Base-by-base conservation (phyloP, 495 filamentous ascomycete species). In the Lophium mytilinum region DNA sequence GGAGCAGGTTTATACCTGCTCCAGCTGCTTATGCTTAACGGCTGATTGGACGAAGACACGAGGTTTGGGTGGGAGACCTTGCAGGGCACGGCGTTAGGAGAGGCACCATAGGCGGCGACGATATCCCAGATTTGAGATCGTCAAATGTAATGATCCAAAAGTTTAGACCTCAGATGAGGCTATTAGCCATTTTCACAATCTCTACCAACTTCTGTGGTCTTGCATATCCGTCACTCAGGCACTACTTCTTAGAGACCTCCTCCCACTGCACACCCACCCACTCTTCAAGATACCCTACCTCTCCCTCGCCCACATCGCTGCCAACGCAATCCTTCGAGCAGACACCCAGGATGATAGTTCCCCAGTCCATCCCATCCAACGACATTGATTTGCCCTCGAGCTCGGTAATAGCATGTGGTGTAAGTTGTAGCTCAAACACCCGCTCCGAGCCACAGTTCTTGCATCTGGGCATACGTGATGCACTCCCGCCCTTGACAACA, bases 201-300 rank as follows among this genome's bases (percentile, higher is more conserved):
- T 24, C 15, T 14, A 19, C 21, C 43, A n/a, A n/a, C 24, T 30
- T 30, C 3, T 30, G 24, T 30, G 24, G 24, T 30, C 6, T 6
- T 30, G 24, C 19, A 48, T 14, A 2, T 30, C 45, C 15, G 4
- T 48, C 45, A 48, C 21, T 24, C 45, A 14, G 39, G 11, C 39
- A 12, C 39, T 41, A 41, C 9, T 24, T 48, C 45, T 48, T 48
- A 30, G 47, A 30, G 58, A 71, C 56, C 70, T 95, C 89, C 76
- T 97, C 93, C 93, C 92, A 98, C 75, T 97, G 93, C 66, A 96
- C 93, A 8, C 93, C 92, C 17, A 80, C 85, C 92, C 94, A 96
- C 72, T 98, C 93, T 74, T 96, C 94, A 40, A 90, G 62, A 73
- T 90, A 96, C 0, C 81, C 87, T 18, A 78, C 75, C 36, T 72